A percentile compares a stretch with the other conserved stretches of the same genome.
These are phyloP conservation scores for Circinella minor DNA, from an alignment of 371 early-diverging fungal genomes.

Conservation along the genomic window DNA sequence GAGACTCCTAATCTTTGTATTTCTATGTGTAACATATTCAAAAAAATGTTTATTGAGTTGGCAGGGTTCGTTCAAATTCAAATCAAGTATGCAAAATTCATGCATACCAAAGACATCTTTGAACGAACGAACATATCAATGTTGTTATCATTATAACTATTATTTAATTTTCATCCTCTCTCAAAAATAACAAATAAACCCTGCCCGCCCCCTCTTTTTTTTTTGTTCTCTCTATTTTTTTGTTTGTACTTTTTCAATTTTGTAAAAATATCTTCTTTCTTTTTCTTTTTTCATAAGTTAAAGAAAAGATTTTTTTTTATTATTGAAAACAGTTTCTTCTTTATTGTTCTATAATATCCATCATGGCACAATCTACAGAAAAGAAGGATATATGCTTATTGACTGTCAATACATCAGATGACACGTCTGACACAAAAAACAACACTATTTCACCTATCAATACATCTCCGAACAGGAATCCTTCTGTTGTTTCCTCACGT, in stretches of 20 bases:
- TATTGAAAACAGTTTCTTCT: background rate
- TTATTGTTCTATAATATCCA: background rate
- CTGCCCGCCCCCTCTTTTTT: background rate
- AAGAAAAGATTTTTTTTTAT: too few relatives aligned
- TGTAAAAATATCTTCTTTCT: background rate
- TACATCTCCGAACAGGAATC: background rate
- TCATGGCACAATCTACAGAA: slow-evolving; percentile 13
- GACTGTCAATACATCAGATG: slow-evolving; percentile 16
- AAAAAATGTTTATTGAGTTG: background rate
- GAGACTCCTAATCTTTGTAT: too few relatives aligned
- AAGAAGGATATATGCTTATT: slow-evolving; percentile 13
- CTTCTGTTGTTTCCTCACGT: slow-evolving; percentile 19
- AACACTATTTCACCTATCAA: background rate
- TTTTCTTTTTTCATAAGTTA: too few relatives aligned
- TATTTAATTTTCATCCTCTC: background rate
- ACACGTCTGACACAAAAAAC: background rate
- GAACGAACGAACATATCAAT: background rate
- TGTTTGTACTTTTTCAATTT: too few relatives aligned
- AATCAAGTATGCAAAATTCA: background rate
- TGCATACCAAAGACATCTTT: background rate
- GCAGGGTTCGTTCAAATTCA: slow-evolving; percentile 6
- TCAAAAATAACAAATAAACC: background rate
- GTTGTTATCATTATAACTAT: too few relatives aligned
- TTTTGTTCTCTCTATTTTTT: too few relatives aligned
- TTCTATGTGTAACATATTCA: background rate